These are phyloP conservation scores for Sphaerobolus stellatus DNA, from an alignment of 1,284 basidiomycete genomes.

Conservation along the genomic window DNA sequence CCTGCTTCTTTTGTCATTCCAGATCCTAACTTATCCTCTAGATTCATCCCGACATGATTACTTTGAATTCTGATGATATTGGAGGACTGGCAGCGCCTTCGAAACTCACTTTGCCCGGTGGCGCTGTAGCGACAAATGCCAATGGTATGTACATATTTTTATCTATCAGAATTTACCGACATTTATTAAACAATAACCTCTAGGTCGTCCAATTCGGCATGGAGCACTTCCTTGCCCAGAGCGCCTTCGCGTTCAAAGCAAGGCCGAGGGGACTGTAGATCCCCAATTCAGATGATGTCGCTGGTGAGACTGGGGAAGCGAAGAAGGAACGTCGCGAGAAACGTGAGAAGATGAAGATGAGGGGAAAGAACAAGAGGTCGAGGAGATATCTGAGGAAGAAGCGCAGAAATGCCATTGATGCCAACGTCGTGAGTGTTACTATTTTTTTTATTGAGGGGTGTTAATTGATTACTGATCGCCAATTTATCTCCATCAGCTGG, in stretches of 20 bases:
- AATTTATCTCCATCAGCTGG: conserved; percentile 44
- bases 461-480: conserved; percentile 10
- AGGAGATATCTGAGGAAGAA: conserved; percentile 74
- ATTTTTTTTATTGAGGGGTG: conserved; percentile 39
- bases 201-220: conserved; percentile 52
- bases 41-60: conserved; percentile 93
- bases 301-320: conserved; percentile 31
- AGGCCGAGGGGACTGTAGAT: conserved; percentile 70
- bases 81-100: conserved; percentile 68
- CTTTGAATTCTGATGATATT: conserved; percentile 83
- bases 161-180: neutral
- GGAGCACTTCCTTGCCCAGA: conserved; percentile 77
- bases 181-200: neutral
- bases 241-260: conserved; percentile 66
- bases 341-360: conserved; percentile 43
- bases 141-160: conserved; percentile 47
- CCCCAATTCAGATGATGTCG: conserved; percentile 43
- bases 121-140: conserved; percentile 17
- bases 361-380: conserved; percentile 14
- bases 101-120: conserved; percentile 49
- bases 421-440: conserved; percentile 65
- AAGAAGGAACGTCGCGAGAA: conserved; percentile 32
- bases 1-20: neutral
- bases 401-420: conserved; percentile 91
- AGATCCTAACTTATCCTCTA: conserved; percentile 26